A percentile compares a stretch with the other conserved stretches of the same genome.
These are phyloP conservation scores for Ehretia macrophylla DNA, from an alignment of 257 asterid genomes.

Conservation along the genomic window DNA sequence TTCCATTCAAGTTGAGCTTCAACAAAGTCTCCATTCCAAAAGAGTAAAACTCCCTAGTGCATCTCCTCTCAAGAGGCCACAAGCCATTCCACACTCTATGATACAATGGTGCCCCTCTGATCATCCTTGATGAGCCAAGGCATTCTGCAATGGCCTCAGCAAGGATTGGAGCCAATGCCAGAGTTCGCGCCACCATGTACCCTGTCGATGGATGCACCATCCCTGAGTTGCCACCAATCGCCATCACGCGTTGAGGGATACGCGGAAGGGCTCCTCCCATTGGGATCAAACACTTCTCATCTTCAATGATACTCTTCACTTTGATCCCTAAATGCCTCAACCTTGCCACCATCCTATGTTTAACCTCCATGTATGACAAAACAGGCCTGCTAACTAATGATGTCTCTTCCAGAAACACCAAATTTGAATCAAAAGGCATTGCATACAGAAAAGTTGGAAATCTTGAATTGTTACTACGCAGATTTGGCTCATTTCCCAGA, in stretches of 20 bases:
- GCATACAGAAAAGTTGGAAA: slow-evolving; percentile 75
- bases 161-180: slow-evolving; percentile 53
- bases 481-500: slow-evolving; percentile 74
- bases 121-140: slow-evolving; percentile 82
- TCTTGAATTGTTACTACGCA: slow-evolving; percentile 42
- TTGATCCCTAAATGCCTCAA: slow-evolving; percentile 71
- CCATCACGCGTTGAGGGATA: slow-evolving; percentile 74
- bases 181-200: slow-evolving; percentile 64
- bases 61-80: slow-evolving; percentile 73
- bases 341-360: slow-evolving; percentile 85
- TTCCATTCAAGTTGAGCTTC: slow-evolving; percentile 70
- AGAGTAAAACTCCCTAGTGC: slow-evolving; percentile 54
- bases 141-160: slow-evolving; percentile 63
- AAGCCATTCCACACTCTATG: slow-evolving; percentile 60
- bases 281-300: slow-evolving; percentile 82
- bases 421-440: slow-evolving; percentile 76
- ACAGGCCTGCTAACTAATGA: slow-evolving; percentile 73
- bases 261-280: slow-evolving; percentile 91
- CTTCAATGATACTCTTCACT: slow-evolving; percentile 63
- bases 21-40: slow-evolving; percentile 90
- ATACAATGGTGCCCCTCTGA: slow-evolving; percentile 53
- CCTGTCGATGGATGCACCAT: slow-evolving; percentile 87
- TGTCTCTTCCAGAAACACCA: slow-evolving; percentile 83
- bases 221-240: slow-evolving; percentile 84
- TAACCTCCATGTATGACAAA: slow-evolving; percentile 59